phyloP scores from a whole-genome alignment of 352 stramenopile species.

The Phytophthora macrochlamydospora region DNA sequence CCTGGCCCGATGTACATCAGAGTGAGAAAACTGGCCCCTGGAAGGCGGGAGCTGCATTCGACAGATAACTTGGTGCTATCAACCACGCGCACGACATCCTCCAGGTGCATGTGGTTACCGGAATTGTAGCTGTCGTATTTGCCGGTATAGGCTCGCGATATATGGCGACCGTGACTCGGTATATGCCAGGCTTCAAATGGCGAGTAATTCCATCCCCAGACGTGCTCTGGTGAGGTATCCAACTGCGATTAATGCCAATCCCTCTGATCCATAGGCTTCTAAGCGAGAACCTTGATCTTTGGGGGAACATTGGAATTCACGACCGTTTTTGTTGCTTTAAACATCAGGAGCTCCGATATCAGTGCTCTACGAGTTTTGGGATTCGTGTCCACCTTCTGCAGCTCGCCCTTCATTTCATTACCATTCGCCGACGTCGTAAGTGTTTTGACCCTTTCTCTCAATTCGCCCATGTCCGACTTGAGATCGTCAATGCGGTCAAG shows the following conservation, averaged over 20 bases:
- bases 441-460: conserved; percentile 10
- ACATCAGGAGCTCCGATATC: no score
- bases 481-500: conserved; percentile 2
- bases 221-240: no score
- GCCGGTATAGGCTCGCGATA: no score
- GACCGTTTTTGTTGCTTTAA: no score
- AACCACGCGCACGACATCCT: background rate
- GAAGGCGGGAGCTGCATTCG: background rate
- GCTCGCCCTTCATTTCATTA: background rate
- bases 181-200: background rate
- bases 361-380: no score
- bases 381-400: background rate
- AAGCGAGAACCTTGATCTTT: no score
- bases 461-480: background rate
- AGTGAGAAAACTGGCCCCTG: background rate
- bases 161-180: background rate
- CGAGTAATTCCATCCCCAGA: background rate
- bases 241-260: background rate
- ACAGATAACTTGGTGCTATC: background rate
- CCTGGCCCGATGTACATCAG: background rate
- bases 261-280: background rate
- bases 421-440: conserved; percentile 3
- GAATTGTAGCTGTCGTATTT: no score
- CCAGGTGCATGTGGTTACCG: no score
- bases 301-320: no score